Percentiles rank a stretch among this genome's conserved stretches.
Evolutionary conservation across 768 basidiomycete species (phyloP).

Genomic region (Lactarius tabidus): DNA sequence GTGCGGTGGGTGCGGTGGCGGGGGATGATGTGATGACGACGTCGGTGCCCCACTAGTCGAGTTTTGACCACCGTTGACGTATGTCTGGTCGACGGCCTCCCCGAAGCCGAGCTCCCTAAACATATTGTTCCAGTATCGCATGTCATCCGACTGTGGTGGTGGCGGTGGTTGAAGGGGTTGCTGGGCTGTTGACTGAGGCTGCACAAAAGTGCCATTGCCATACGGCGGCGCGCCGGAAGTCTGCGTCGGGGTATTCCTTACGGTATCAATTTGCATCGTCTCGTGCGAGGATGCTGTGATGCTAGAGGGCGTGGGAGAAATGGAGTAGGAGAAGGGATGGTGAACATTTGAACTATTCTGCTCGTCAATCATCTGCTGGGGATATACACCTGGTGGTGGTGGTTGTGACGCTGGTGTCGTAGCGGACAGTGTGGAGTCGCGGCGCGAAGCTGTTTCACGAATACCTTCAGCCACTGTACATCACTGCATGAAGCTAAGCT

Average conservation of each 20-base stretch:
- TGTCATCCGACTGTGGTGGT: slow-evolving; percentile 43
- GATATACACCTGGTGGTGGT: slow-evolving; percentile 13
- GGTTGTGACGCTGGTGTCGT: slow-evolving; percentile 7
- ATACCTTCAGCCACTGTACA: neutral
- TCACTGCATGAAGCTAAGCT: neutral
- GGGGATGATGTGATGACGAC: neutral
- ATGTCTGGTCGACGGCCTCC: slow-evolving; percentile 32
- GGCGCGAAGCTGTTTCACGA: slow-evolving; percentile 10
- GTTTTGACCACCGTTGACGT: slow-evolving; percentile 10
- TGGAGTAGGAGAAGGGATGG: slow-evolving; percentile 4
- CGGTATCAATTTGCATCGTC: slow-evolving; percentile 14
- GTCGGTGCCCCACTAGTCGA: neutral
- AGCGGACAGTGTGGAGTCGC: slow-evolving; percentile 16
- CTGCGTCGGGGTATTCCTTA: slow-evolving; percentile 26
- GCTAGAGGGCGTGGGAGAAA: slow-evolving; percentile 9
- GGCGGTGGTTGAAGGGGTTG: neutral
- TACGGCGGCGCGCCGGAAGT: slow-evolving; percentile 13
- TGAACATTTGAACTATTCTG: slow-evolving; percentile 11
- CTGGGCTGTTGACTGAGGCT: slow-evolving; percentile 8
- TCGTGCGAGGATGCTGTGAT: slow-evolving; percentile 9
- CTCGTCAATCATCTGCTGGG: slow-evolving; percentile 13
- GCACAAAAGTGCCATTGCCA: slow-evolving; percentile 3
- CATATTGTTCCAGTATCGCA: slow-evolving; percentile 71
- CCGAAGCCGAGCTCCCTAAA: slow-evolving; percentile 69
- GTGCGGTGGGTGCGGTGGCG: neutral